These are phyloP conservation scores for Cupressus sempervirens DNA, from an alignment of 75 land plant genomes.

Conservation along the genomic window DNA sequence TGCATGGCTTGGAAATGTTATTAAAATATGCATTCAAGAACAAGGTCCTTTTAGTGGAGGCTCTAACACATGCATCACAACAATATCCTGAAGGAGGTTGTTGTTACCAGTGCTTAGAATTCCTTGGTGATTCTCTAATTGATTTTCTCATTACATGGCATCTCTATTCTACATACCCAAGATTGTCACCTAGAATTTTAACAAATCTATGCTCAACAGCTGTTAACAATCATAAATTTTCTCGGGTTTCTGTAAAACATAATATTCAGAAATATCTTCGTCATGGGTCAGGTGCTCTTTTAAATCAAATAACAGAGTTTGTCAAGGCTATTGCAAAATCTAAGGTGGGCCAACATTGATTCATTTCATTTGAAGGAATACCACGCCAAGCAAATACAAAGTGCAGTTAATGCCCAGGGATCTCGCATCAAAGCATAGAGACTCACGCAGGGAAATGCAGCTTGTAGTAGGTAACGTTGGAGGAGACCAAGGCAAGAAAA, in stretches of 20 bases:
- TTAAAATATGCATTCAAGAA: too few species aligned
- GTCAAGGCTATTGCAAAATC: conserved; percentile 17
- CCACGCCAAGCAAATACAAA: too few species aligned
- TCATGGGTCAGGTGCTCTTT: conserved; percentile 43
- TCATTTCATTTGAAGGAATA: conserved; percentile 29
- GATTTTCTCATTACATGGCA: conserved; percentile 42
- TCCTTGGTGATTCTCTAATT: conserved; percentile 50
- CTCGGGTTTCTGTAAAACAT: conserved; percentile 43
- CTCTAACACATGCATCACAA: too few species aligned
- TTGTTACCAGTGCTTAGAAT: conserved; percentile 57
- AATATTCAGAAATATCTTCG: conserved; percentile 36
- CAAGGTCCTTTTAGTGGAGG: too few species aligned
- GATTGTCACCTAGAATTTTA: conserved; percentile 33
- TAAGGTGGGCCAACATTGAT: conserved; percentile 12
- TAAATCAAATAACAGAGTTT: conserved; percentile 33
- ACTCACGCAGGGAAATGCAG: too few species aligned
- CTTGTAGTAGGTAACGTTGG: too few species aligned
- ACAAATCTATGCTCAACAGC: conserved; percentile 48
- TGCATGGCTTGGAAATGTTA: too few species aligned
- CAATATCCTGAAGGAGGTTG: too few species aligned
- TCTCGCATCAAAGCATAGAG: too few species aligned
- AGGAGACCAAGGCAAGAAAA: too few species aligned
- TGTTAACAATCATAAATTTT: conserved; percentile 49
- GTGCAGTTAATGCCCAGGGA: too few species aligned
- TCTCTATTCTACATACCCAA: conserved; percentile 31